Percentiles rank a stretch among this genome's conserved stretches.
Conservation (phyloP, 2,329 filamentous ascomycete genomes). For the Pseudofabraea citricarpa region DNA sequence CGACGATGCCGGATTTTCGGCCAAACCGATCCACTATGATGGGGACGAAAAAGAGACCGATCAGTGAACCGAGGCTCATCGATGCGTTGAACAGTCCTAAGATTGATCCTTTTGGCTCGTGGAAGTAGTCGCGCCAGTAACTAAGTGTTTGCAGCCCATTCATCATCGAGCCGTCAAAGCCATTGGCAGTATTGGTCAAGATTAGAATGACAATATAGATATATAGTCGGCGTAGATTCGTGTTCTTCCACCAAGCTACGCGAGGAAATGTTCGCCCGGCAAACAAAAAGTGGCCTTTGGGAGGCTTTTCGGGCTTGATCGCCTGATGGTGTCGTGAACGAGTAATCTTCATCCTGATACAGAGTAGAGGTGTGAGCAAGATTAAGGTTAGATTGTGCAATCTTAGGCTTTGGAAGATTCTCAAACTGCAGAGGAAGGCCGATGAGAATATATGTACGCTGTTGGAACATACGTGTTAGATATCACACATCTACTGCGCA, state of each 20-base stretch:
- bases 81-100: constrained; percentile 41
- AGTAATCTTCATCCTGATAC: too few species aligned
- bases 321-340: too few species aligned
- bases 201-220: constrained; percentile 34
- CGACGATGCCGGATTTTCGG: constrained; percentile 40
- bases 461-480: too few species aligned
- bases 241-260: constrained; percentile 45
- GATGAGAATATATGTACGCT: too few species aligned
- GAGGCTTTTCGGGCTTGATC: too few species aligned
- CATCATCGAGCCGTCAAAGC: constrained; percentile 39
- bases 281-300: too few species aligned
- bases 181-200: constrained; percentile 46
- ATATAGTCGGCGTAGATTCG: constrained; percentile 52
- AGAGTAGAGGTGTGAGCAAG: too few species aligned
- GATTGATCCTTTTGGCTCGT: constrained; percentile 24
- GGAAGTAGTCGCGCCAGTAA: constrained; percentile 33
- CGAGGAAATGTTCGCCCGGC: constrained; percentile 14
- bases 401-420: too few species aligned
- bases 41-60: constrained; percentile 41
- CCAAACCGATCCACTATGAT: constrained; percentile 43
- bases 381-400: too few species aligned
- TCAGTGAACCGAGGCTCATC: constrained; percentile 43
- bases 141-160: constrained; percentile 37
- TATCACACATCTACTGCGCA: too few species aligned
- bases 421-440: too few species aligned